A percentile compares a stretch with the other conserved stretches of the same genome.
phyloP scores from a whole-genome alignment of 257 asterid species.

The Solanum paucissectum region DNA sequence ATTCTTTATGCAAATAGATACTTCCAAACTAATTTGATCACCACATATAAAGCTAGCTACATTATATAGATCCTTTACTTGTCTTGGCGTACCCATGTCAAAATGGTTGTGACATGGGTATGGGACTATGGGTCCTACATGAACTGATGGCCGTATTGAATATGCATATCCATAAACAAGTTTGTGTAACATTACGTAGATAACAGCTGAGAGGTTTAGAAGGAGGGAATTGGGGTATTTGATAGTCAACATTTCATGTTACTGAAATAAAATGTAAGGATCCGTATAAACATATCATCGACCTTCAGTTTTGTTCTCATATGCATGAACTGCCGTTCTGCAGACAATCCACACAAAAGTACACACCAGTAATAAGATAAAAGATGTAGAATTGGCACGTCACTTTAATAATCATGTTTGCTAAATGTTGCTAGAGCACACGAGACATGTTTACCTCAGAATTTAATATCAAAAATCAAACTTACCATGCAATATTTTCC shows the following conservation, averaged over 20 bases:
- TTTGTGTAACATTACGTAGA: not conserved
- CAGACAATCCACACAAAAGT: not conserved
- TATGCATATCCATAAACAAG: not conserved
- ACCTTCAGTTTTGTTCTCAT: not conserved
- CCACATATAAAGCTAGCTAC: not conserved
- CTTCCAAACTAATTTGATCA: not conserved
- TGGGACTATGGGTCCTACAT: not conserved
- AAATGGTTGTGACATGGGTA: not conserved
- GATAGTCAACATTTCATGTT: not conserved
- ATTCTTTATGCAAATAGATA: not conserved
- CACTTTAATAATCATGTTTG: not conserved
- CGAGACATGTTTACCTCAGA: not conserved
- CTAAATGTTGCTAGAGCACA: not conserved
- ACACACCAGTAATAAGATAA: not conserved
- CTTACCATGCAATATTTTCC: constrained; percentile 58
- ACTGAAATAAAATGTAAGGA: not conserved
- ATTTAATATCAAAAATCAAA: not conserved
- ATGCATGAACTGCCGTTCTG: not conserved
- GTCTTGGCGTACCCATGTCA: not conserved
- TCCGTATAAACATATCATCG: not conserved
- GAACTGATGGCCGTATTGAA: not conserved
- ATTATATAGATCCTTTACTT: not conserved
- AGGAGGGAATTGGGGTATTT: not conserved
- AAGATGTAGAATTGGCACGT: not conserved
- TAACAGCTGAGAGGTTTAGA: not conserved